A percentile compares a stretch with the other conserved stretches of the same genome.
Evolutionary conservation across 495 filamentous ascomycete genomes (phyloP).

Genomic region (Achaetomiella virescens): DNA sequence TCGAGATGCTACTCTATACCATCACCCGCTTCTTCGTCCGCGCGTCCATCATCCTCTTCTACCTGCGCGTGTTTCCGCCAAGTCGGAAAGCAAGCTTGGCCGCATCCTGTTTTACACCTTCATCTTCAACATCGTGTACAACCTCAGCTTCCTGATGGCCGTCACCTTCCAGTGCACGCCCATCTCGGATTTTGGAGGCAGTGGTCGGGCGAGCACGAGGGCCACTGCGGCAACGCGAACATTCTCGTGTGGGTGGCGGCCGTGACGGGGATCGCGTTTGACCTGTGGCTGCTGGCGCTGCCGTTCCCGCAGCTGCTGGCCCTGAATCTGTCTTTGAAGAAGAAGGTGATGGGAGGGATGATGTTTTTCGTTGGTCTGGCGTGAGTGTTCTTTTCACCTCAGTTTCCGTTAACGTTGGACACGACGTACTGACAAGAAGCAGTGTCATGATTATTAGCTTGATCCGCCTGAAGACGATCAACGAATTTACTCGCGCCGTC

Average conservation of each 20-base stretch:
- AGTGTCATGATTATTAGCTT: slow-evolving; percentile 30
- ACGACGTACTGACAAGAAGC: background rate
- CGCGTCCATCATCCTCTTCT: slow-evolving; percentile 46
- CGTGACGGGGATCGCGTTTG: slow-evolving; percentile 30
- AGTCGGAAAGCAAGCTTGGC: slow-evolving; percentile 21
- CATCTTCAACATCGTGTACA: slow-evolving; percentile 30
- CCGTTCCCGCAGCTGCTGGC: slow-evolving; percentile 31
- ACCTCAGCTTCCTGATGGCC: slow-evolving; percentile 32
- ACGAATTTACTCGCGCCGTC: slow-evolving; percentile 17
- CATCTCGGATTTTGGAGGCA: slow-evolving; percentile 24
- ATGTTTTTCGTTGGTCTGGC: slow-evolving; percentile 37
- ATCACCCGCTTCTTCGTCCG: slow-evolving; percentile 35
- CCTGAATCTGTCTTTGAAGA: slow-evolving; percentile 32
- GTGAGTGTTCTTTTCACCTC: slow-evolving; percentile 18
- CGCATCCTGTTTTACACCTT: slow-evolving; percentile 27
- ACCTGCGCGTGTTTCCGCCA: slow-evolving; percentile 43
- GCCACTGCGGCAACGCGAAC: slow-evolving; percentile 29
- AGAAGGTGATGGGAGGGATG: slow-evolving; percentile 28
- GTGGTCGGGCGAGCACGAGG: slow-evolving; percentile 24
- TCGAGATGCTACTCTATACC: slow-evolving; percentile 34
- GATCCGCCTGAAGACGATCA: slow-evolving; percentile 28
- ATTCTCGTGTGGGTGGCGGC: slow-evolving; percentile 28
- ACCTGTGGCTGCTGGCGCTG: slow-evolving; percentile 33
- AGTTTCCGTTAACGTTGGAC: no score
- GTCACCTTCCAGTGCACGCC: slow-evolving; percentile 42